Base-by-base conservation (phyloP, 2,329 filamentous ascomycete species). In the Aspergillaceae sp. region DNA sequence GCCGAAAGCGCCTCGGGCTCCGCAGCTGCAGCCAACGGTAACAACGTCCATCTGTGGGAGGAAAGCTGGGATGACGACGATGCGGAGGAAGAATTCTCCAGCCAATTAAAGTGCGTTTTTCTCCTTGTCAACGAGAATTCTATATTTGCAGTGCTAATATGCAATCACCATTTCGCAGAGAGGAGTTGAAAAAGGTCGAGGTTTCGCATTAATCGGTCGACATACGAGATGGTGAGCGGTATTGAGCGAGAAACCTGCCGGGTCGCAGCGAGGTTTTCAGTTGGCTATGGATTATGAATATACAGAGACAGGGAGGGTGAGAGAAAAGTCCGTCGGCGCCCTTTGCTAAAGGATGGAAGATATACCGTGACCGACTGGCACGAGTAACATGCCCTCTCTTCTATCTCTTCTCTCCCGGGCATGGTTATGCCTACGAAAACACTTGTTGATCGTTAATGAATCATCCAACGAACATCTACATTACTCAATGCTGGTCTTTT, bases 41-140 rank as follows among this genome's bases (percentile, higher is more conserved):
- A 74, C 57, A 83, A 83, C 61, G 80, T 83, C 66, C 90, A 97
- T 73, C 75, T 98, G 45, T 98, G 92, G 92, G 92, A 98, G 71
- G 92, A 98, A 77, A 96, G 89, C 76, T 98, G 92, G 92, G 92
- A 98, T 64, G 92, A 98, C 63, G 91, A 97, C 66, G 92, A 97
- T 71, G 92, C 88, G 55, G 92, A 79, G 60, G 92, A 98, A 65
- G 92, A 98, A 63, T 98, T 98, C 68, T 92, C 89, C 8, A 80
- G 86, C 61, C 91, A 97, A 74, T 73, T 98, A 63, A 94, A 88
- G 91, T 95, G 69, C 56, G 84, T 75, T 45, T 27, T 27, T 29
- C 9, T 26, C 27, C n/a, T 41, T 8, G 28, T 29, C 27, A 26
- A 41, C 38, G 29, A 19, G 37, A 40, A 48, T 36, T 35, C 35